phyloP scores from a whole-genome alignment of 1,284 basidiomycete genomes.

The Cryptococcus wingfieldii region DNA sequence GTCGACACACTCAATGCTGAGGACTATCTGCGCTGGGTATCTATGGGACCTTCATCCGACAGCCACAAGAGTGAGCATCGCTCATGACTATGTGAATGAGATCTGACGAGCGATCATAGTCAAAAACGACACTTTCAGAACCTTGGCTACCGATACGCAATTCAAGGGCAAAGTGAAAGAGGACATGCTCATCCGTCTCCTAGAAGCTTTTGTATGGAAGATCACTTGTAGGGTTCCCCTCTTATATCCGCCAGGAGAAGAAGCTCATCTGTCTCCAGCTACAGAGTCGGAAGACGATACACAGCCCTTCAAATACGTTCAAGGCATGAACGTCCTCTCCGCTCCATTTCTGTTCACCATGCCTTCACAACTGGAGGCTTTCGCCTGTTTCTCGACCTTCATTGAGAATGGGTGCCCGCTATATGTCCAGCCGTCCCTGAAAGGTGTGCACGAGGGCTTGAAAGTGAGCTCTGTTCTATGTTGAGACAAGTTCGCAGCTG shows the following conservation, averaged over 20 bases:
- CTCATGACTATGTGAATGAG: background rate
- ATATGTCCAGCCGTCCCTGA: slow-evolving; percentile 91
- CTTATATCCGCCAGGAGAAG: background rate
- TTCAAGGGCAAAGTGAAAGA: slow-evolving; percentile 94
- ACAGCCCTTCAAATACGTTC: slow-evolving; percentile 86
- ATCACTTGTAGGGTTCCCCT: slow-evolving; percentile 57
- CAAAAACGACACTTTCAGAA: slow-evolving; percentile 62
- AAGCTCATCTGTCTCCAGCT: background rate
- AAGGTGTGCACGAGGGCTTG: slow-evolving; percentile 88
- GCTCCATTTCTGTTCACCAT: slow-evolving; percentile 95
- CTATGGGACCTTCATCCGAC: slow-evolving; percentile 76
- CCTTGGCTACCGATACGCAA: slow-evolving; percentile 86
- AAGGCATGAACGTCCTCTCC: slow-evolving; percentile 97
- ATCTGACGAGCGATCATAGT: slow-evolving; percentile 33
- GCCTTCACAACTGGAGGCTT: slow-evolving; percentile 93
- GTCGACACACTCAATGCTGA: slow-evolving; percentile 71
- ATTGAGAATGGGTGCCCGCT: slow-evolving; percentile 89
- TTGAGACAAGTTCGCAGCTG: background rate
- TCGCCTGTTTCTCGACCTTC: slow-evolving; percentile 89
- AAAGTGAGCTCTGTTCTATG: slow-evolving; percentile 59
- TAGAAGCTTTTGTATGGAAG: slow-evolving; percentile 97
- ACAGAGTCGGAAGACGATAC: slow-evolving; percentile 36
- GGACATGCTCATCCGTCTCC: slow-evolving; percentile 88
- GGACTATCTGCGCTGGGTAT: slow-evolving; percentile 74
- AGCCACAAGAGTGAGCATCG: slow-evolving; percentile 76